Base-by-base conservation (phyloP, 176 grass and related monocot species). In the Tillandsia leiboldiana region DNA sequence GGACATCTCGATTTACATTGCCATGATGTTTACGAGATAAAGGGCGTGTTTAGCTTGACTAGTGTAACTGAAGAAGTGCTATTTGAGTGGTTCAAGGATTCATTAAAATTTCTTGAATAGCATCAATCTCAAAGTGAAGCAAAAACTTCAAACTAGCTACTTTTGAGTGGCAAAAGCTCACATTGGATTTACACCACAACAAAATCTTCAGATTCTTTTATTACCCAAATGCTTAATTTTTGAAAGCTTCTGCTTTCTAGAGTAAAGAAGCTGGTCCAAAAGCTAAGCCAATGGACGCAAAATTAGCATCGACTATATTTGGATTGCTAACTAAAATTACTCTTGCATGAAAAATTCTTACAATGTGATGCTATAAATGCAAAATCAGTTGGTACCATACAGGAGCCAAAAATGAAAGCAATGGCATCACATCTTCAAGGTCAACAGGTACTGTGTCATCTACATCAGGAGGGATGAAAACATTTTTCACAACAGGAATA, bases 391-490 rank as follows among this genome's bases (percentile, higher is more conserved):
- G 29, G 12, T 72, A 74, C 79, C 83, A 69, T 99, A 99, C 89
- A 72, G 87, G 89, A 53, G 90, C 89, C 58, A 99, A 87, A 87
- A 99, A 99, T 11, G 90, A 93, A 74, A 90, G 84, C 33, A 93
- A 70, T 48, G 90, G 89, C 90, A 99, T 93, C 51, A 71, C 84
- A 78, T 99, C 94, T 90, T 93, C 84, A 75, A 99, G 90, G 49
- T 78, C 69, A 80, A 90, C 72, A 53, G 74, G 82, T 17, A 86
- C 48, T 49, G 72, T 75, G 13, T 74, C 67, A 51, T 93, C 87
- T 58, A 64, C 65, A 79, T 90, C 90, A 64, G 75, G 77, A 57
- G 82, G 87, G 47, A 99, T 83, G 64, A 99, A 93, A 75, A 90
- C 75, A 86, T 99, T 90, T 78, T 99, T 99, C 48, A 99, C 90